Conservation (phyloP, 2,329 filamentous ascomycete species). For the Hypoxylon sp. region DNA sequence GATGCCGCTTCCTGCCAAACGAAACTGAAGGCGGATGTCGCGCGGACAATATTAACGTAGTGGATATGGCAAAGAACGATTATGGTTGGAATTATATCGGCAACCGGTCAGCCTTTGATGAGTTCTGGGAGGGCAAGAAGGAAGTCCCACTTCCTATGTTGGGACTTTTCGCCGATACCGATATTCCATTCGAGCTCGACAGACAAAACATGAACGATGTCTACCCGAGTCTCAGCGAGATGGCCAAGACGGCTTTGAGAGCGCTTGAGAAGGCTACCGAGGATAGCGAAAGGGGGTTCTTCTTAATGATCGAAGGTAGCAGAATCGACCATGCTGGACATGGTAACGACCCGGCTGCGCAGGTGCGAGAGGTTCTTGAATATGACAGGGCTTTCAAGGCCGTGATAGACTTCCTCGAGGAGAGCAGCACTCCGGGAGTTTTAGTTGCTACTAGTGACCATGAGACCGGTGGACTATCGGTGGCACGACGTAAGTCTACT, state of each 20-base stretch:
- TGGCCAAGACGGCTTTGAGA: constrained; percentile 85
- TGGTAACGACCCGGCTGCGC: constrained; percentile 84
- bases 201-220: constrained; percentile 81
- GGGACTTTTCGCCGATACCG: constrained; percentile 84
- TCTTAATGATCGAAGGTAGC: constrained; percentile 98
- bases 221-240: constrained; percentile 92
- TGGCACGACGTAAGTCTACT: constrained; percentile 76
- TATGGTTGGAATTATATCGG: constrained; percentile 85
- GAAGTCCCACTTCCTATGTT: constrained; percentile 82
- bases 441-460: constrained; percentile 95
- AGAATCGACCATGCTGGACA: constrained; percentile 96
- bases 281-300: constrained; percentile 92
- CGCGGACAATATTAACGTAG: constrained; percentile 81
- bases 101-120: constrained; percentile 81
- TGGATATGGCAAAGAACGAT: constrained; percentile 79
- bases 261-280: constrained; percentile 85
- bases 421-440: constrained; percentile 80
- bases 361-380: constrained; percentile 93
- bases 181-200: constrained; percentile 96
- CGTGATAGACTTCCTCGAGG: constrained; percentile 87
- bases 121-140: constrained; percentile 74
- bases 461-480: constrained; percentile 90
- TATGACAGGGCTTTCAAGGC: constrained; percentile 89
- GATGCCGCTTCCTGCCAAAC: constrained; percentile 94
- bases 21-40: constrained; percentile 85